Percentiles rank a stretch among this genome's conserved stretches.
These are phyloP conservation scores for Saxispiralis lemnorum DNA, from an alignment of 495 filamentous ascomycete genomes.

Conservation along the genomic window DNA sequence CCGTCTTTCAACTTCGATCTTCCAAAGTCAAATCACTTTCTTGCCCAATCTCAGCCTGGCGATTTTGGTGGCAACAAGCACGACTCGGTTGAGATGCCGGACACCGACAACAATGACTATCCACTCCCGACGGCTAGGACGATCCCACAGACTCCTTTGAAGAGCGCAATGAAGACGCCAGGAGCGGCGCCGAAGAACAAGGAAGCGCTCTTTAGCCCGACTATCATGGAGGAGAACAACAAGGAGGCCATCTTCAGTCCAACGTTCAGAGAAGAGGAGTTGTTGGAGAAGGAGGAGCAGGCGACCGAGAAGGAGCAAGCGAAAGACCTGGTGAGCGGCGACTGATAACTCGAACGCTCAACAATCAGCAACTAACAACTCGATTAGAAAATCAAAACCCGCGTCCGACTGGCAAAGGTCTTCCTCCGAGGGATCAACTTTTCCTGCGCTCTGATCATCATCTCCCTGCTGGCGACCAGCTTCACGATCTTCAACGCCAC, in stretches of 20 bases:
- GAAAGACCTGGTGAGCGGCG: conserved; percentile 59
- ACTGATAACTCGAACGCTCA: conserved; percentile 23
- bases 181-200: conserved; percentile 50
- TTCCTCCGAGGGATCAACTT: conserved; percentile 87
- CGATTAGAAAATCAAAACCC: conserved; percentile 69
- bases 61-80: conserved; percentile 57
- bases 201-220: conserved; percentile 61
- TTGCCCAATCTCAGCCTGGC: conserved; percentile 49
- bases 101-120: conserved; percentile 23
- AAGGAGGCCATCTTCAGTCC: conserved; percentile 44
- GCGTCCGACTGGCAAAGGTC: conserved; percentile 86
- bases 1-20: conserved; percentile 49
- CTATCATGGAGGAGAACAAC: conserved; percentile 55
- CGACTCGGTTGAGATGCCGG: conserved; percentile 31
- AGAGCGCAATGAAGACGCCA: conserved; percentile 71
- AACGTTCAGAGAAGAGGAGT: conserved; percentile 70
- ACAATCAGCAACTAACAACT: conserved; percentile 25
- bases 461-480: conserved; percentile 67
- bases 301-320: conserved; percentile 64
- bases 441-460: conserved; percentile 84
- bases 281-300: conserved; percentile 64
- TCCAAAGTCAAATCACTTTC: conserved; percentile 36
- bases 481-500: conserved; percentile 84
- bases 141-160: conserved; percentile 37
- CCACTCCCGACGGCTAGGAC: conserved; percentile 49